Evolutionary conservation across 1,284 basidiomycete species (phyloP).

Genomic region (Apiotrichum laibachii): DNA sequence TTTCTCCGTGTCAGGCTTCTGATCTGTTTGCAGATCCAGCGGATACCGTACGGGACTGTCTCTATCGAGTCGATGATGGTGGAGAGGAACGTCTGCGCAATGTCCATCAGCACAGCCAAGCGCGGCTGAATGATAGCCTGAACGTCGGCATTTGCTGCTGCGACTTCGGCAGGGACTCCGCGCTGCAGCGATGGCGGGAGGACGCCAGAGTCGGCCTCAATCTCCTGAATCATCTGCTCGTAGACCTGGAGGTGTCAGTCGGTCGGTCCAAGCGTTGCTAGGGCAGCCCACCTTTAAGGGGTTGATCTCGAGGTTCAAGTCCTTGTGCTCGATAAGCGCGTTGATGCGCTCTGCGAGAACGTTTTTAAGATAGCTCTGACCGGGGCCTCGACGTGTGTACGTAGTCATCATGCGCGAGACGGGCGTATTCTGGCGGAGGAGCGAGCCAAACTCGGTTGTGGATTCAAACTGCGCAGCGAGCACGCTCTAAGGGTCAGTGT

Average conservation of each 20-base stretch:
- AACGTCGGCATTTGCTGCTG: conserved; percentile 87
- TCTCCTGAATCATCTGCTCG: conserved; percentile 97
- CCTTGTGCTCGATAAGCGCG: conserved; percentile 96
- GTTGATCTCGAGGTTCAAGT: conserved; percentile 97
- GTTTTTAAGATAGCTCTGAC: conserved; percentile 94
- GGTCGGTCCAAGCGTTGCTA: not conserved
- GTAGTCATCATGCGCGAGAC: conserved; percentile 99
- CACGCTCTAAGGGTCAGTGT: conserved; percentile 65
- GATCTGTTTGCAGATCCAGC: conserved; percentile 99
- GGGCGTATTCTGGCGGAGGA: conserved; percentile 95
- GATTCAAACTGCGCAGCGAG: conserved; percentile 98
- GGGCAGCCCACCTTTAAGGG: conserved; percentile 75
- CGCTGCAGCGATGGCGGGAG: conserved; percentile 85
- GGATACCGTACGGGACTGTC: conserved; percentile 94
- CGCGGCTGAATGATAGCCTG: conserved; percentile 96
- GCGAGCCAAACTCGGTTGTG: conserved; percentile 93
- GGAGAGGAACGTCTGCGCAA: conserved; percentile 91
- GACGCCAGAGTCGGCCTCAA: conserved; percentile 91
- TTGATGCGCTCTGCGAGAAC: conserved; percentile 97
- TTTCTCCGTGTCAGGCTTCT: conserved; percentile 93
- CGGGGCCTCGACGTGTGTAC: conserved; percentile 94
- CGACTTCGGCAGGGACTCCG: conserved; percentile 89
- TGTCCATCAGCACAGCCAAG: conserved; percentile 97
- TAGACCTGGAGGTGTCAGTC: conserved; percentile 63
- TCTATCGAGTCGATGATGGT: conserved; percentile 99